Evolutionary conservation across 441 rosid species (phyloP).

Genomic region (Macaranga tanarius): DNA sequence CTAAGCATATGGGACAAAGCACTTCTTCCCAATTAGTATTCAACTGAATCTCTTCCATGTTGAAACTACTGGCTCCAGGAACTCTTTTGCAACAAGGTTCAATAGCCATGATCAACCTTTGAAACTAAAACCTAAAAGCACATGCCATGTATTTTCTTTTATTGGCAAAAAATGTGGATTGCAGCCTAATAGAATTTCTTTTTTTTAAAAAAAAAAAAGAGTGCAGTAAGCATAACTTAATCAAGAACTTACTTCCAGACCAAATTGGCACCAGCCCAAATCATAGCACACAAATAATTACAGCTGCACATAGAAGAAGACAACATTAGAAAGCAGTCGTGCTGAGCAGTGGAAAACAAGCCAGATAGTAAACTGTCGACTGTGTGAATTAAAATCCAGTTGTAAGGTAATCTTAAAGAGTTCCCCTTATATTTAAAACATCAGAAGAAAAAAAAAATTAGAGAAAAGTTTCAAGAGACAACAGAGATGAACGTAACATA

Average conservation of each 20-base stretch:
- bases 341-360: neutral
- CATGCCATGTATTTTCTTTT: slow-evolving; percentile 23
- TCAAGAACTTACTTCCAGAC: slow-evolving; percentile 19
- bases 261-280: slow-evolving; percentile 19
- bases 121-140: slow-evolving; percentile 28
- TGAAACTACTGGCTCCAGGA: slow-evolving; percentile 27
- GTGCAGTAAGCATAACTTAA: slow-evolving; percentile 18
- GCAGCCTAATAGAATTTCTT: neutral
- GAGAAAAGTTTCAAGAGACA: neutral
- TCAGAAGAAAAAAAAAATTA: neutral
- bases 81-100: slow-evolving; percentile 39
- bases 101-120: slow-evolving; percentile 43
- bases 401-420: neutral
- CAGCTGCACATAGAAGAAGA: slow-evolving; percentile 28
- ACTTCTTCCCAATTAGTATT: slow-evolving; percentile 70
- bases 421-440: neutral
- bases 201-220: neutral
- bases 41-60: slow-evolving; percentile 50
- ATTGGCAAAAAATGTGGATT: slow-evolving; percentile 7
- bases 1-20: slow-evolving; percentile 88
- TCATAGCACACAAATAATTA: slow-evolving; percentile 10
- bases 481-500: neutral
- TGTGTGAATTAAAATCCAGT: neutral
- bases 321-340: slow-evolving; percentile 1
- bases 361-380: neutral